Base-by-base conservation (phyloP, 2,329 filamentous ascomycete species). In the Lasiodiplodia hormozganensis region DNA sequence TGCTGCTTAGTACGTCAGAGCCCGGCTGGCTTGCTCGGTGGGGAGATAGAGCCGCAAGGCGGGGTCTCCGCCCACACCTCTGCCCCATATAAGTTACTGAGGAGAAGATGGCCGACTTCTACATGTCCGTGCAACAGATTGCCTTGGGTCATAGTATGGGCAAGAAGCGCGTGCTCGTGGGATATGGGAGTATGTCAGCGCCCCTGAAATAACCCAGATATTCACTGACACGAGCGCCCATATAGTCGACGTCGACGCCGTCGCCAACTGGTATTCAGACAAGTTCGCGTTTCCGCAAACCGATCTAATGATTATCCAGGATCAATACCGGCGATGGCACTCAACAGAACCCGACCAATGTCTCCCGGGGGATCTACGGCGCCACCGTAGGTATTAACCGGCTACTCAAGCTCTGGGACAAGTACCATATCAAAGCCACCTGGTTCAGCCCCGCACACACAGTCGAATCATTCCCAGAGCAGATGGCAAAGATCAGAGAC, bases 391-490 rank as follows among this genome's bases (percentile, higher is more conserved):
- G 80, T 38, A 75, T 81, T 47, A 75, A 80, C 64, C 75, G 80
- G 14, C 73, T 84, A 2, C 77, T 83, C 6, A 78, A 77, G 57
- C 74, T 84, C 10, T 82, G 74, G 72, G 74, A 77, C 53, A 80
- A 80, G 51, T 79, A 82, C 72, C 72, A 76, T 58, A 83, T 83
- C 72, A 79, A 78, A 68, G 72, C 79, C 10, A 82, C 79, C 1
- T 82, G 79, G 77, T 82, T 82, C 72, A 72, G 77, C 68, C 81
- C 81, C 14, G 80, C 76, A 3, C 81, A 83, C 70, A 75, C 82
- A 2, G 72, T 86, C 6, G 83, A 85, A 67, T 82, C 80, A 0
- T 83, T 86, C 73, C 85, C 83, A 0, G 77, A 79, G 28, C 83
- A 83, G 73, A 77, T 85, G 65, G 82, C 79, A 38, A 82, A 81